Evolutionary conservation across 1,284 basidiomycete species (phyloP).

Genomic region (Apiotrichum siamense): DNA sequence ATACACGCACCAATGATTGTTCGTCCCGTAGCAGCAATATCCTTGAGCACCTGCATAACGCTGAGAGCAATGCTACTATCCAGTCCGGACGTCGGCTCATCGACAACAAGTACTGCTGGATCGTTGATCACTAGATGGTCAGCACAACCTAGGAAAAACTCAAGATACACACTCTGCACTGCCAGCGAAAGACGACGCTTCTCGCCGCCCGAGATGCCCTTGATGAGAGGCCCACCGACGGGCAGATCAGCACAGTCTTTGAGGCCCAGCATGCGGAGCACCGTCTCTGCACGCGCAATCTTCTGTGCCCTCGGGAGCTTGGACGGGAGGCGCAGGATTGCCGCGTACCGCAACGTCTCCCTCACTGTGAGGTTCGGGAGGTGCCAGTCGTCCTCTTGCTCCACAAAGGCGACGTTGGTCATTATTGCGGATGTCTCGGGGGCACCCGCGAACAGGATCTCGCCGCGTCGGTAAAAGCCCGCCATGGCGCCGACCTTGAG

Average conservation of each 20-base stretch:
- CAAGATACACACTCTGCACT: constrained; percentile 46
- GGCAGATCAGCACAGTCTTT: constrained; percentile 53
- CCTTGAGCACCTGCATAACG: constrained; percentile 48
- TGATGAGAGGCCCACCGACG: constrained; percentile 53
- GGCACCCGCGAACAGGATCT: constrained; percentile 43
- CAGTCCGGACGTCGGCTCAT: constrained; percentile 51
- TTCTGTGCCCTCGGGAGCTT: constrained; percentile 48
- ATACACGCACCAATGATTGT: constrained; percentile 50
- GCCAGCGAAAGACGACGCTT: constrained; percentile 54
- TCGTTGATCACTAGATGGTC: constrained; percentile 46
- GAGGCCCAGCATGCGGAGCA: constrained; percentile 52
- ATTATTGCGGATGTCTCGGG: constrained; percentile 28
- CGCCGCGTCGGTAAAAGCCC: constrained; percentile 38
- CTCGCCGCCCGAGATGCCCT: constrained; percentile 54
- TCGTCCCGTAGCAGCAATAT: constrained; percentile 52
- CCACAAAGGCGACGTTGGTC: constrained; percentile 51
- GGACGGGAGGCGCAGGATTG: constrained; percentile 50
- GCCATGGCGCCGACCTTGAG: constrained; percentile 43
- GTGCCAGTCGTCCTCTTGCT: constrained; percentile 54
- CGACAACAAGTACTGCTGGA: constrained; percentile 50
- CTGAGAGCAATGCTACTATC: constrained; percentile 52
- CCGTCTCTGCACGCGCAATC: constrained; percentile 51
- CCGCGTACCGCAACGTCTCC: constrained; percentile 51
- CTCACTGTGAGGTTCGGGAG: constrained; percentile 50
- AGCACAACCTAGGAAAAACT: background rate